Evolutionary conservation across 192 early-diverging fungal genomes (phyloP).

Genomic region (Entomortierella beljakovae): DNA sequence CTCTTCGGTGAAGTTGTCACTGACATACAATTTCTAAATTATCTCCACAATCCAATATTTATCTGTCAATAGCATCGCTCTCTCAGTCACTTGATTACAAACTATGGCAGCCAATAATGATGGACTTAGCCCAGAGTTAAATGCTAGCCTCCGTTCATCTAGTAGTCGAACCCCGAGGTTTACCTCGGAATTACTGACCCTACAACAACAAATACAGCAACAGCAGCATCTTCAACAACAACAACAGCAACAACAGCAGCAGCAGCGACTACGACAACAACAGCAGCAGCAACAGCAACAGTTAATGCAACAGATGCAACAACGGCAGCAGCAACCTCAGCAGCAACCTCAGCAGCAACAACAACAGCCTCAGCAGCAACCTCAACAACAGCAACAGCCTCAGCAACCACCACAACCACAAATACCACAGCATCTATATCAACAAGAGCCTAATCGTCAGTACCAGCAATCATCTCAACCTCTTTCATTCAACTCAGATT

Average conservation of each 20-base stretch:
- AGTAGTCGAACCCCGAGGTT: neutral
- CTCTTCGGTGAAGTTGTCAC: too few relatives aligned
- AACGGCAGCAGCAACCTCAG: constrained; percentile 8
- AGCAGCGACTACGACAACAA: constrained; percentile 7
- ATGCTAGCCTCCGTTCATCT: neutral
- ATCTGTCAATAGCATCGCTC: neutral
- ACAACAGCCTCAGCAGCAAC: neutral
- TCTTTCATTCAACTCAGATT: constrained; percentile 18
- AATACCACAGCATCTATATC: neutral
- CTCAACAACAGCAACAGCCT: neutral
- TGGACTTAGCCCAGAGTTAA: constrained; percentile 1
- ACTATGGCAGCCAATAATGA: neutral
- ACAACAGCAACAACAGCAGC: constrained; percentile 21
- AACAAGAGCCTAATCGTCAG: neutral
- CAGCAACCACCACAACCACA: neutral
- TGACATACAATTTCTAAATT: too few relatives aligned
- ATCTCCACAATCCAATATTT: too few relatives aligned
- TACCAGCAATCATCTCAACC: constrained; percentile 14
- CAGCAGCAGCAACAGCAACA: neutral
- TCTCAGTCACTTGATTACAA: neutral
- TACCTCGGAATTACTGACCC: neutral
- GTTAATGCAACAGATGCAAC: constrained; percentile 15
- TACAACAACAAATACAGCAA: neutral
- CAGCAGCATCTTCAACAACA: neutral
- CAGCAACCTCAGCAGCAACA: constrained; percentile 14